phyloP scores from a whole-genome alignment of 805 yeast genomes.

The Yarrowia osloensis region DNA sequence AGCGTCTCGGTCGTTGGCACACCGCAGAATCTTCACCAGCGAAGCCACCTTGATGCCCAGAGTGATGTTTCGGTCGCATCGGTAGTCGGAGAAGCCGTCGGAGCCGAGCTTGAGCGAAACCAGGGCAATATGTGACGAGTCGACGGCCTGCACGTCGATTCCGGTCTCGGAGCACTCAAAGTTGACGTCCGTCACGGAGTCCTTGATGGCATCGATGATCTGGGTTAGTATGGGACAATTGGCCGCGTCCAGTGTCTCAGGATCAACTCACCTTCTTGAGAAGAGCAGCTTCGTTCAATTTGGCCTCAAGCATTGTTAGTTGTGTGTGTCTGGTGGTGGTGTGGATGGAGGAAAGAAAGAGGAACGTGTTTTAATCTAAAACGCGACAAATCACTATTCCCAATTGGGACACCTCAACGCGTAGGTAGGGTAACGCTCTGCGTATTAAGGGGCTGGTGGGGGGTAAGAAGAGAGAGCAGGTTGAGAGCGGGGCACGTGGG shows the following conservation, averaged over 20 bases:
- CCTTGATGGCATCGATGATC: slow-evolving; percentile 91
- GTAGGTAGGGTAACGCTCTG: slow-evolving; percentile 25
- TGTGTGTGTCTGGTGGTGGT: background rate
- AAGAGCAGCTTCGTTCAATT: slow-evolving; percentile 87
- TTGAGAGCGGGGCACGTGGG: too few relatives aligned
- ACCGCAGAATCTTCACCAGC: slow-evolving; percentile 82
- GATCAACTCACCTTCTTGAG: slow-evolving; percentile 64
- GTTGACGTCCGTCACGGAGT: slow-evolving; percentile 92
- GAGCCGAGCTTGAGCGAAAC: slow-evolving; percentile 85
- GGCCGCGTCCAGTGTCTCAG: background rate
- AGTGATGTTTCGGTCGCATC: slow-evolving; percentile 93
- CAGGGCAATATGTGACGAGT: slow-evolving; percentile 91
- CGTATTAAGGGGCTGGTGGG: background rate
- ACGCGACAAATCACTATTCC: slow-evolving; percentile 29
- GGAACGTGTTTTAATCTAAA: slow-evolving; percentile 16
- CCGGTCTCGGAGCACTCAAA: slow-evolving; percentile 96
- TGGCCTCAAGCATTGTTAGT: slow-evolving; percentile 86
- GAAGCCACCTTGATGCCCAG: slow-evolving; percentile 88
- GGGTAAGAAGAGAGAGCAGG: too few relatives aligned
- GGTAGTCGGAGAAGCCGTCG: slow-evolving; percentile 84
- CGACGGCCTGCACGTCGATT: slow-evolving; percentile 95
- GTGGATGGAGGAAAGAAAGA: background rate
- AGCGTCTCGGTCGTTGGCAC: slow-evolving; percentile 88
- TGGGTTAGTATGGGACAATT: slow-evolving; percentile 32
- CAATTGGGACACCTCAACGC: slow-evolving; percentile 17